Base-by-base conservation (phyloP, 192 early-diverging fungal genomes). In the Paraglomus brasilianum region DNA sequence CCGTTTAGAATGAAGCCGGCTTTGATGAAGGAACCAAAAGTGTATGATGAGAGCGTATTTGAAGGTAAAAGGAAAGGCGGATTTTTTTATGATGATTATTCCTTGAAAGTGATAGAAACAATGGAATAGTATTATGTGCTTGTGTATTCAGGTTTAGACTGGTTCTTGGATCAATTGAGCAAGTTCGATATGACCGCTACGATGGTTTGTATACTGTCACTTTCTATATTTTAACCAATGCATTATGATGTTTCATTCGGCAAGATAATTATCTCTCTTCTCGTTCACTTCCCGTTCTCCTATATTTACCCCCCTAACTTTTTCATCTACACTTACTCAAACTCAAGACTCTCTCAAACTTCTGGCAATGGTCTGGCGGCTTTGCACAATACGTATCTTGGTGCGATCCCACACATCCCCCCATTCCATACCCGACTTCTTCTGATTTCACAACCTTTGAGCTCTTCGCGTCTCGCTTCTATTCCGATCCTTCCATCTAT, bases 361-460 rank as follows among this genome's bases (percentile, higher is more conserved):
- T 81, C 74, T 90, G 88, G 88, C 86, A 88, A 11, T 90, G 88
- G 88, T 85, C 83, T 72, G 88, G 88, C 41, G 86, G 86, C 9
- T 78, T 78, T 30, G 71, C 83, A 0, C 88, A 90, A 74, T 83
- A 86, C 60, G 83, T 89, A 14, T 73, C 75, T 71, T 90, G 88
- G 88, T 77, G 78, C 2, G 80, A 81, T 3, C 59, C 75, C 17
- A 73, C 76, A 0, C 30, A 30, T 30, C 50, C 58, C 11, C 19
- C 56, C 30, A 86, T 89, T 47, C 88, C 88, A 36, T 89, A 88
- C 57, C 87, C 85, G 14, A 56, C 51, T 24, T 77, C 80, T 22
- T 81, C 78, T 60, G 40, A 55, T 69, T 17, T 53, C 74, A 22
- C 13, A 13, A 60, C 13, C 30, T 87, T 80, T 67, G 74, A 82